phyloP scores from a whole-genome alignment of 2,329 filamentous ascomycete species.

The Claviceps humidiphila region DNA sequence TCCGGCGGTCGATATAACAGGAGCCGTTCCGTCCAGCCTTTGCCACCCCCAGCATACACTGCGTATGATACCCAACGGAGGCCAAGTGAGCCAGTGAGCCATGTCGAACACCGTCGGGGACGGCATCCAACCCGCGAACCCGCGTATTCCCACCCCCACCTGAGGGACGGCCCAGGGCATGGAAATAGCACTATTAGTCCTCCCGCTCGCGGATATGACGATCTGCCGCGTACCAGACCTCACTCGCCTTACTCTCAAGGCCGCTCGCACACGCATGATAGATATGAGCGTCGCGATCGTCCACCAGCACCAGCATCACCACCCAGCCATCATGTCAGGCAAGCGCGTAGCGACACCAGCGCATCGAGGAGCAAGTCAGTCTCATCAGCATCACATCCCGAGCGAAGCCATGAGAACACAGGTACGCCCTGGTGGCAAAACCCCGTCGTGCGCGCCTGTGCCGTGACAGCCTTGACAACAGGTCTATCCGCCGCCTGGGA shows the following conservation, averaged over 20 bases:
- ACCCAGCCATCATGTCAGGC: neutral
- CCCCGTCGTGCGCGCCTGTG: constrained; percentile 25
- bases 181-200: neutral
- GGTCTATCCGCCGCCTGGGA: constrained; percentile 35
- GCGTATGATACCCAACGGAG: neutral
- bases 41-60: neutral
- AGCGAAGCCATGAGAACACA: neutral
- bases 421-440: constrained; percentile 22
- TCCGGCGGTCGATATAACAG: neutral
- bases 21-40: neutral
- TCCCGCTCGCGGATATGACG: neutral
- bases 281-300: neutral
- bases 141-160: neutral
- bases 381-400: neutral
- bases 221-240: neutral
- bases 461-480: constrained; percentile 32
- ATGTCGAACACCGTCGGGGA: neutral
- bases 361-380: neutral
- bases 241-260: constrained; percentile 1
- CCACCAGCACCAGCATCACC: neutral
- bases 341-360: neutral
- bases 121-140: neutral
- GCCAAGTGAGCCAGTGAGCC: neutral
- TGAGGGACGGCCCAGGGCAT: neutral
- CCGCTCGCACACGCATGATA: neutral